phyloP scores from a whole-genome alignment of 2,329 filamentous ascomycete genomes.

The Aspergillus nomiae region DNA sequence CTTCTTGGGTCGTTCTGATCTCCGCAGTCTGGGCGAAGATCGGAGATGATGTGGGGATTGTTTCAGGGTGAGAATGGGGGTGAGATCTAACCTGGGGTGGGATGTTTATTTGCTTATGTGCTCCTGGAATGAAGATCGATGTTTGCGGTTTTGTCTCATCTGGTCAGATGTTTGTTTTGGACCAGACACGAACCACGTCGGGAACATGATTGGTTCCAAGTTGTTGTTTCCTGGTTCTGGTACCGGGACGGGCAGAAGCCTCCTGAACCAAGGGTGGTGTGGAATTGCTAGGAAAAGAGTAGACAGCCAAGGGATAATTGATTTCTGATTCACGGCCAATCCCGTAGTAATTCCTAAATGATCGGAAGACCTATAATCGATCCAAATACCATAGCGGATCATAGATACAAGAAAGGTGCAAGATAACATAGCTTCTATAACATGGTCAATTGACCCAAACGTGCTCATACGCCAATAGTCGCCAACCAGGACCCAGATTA shows the following conservation, averaged over 20 bases:
- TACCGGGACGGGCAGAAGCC: not conserved
- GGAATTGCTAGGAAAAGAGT: not conserved
- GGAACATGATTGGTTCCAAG: not conserved
- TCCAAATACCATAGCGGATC: conserved; percentile 11
- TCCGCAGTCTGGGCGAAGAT: not conserved
- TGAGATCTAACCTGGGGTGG: too few species aligned
- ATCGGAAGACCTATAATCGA: not conserved
- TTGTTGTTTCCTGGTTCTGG: not conserved
- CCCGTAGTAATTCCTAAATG: not conserved
- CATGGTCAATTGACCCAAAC: not conserved
- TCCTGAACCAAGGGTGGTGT: not conserved
- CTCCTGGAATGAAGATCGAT: too few species aligned
- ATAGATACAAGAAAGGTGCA: conserved; percentile 26
- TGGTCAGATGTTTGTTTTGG: not conserved
- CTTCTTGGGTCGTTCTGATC: not conserved
- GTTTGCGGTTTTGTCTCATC: not conserved
- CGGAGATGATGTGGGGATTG: not conserved
- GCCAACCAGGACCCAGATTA: conserved; percentile 5
- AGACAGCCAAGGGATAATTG: not conserved
- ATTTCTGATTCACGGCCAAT: not conserved
- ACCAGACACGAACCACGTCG: not conserved
- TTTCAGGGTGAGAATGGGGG: not conserved
- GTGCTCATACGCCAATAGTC: conserved; percentile 8
- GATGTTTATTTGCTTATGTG: too few species aligned
- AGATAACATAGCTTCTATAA: conserved; percentile 9